phyloP scores from a whole-genome alignment of 2,329 filamentous ascomycete genomes.

The Fusarium devonianum region DNA sequence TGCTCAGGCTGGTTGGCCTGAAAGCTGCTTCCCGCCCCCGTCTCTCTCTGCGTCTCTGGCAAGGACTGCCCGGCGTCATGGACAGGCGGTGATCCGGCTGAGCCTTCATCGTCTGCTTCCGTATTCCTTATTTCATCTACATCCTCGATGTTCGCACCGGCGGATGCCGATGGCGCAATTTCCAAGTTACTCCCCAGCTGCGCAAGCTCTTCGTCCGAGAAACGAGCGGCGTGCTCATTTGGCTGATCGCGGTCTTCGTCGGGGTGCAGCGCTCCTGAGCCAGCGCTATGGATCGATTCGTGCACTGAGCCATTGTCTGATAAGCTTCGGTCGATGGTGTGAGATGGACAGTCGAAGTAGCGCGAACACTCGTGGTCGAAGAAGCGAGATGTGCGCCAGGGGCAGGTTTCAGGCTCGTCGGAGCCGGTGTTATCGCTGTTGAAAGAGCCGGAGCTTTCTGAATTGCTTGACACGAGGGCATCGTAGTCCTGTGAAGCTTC shows the following conservation, averaged over 20 bases:
- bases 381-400: slow-evolving; percentile 49
- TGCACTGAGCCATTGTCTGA: slow-evolving; percentile 38
- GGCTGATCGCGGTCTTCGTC: slow-evolving; percentile 13
- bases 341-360: slow-evolving; percentile 59
- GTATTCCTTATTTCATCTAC: slow-evolving; percentile 3
- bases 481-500: slow-evolving; percentile 25
- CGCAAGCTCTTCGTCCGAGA: slow-evolving; percentile 27
- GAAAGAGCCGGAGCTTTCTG: slow-evolving; percentile 49
- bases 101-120: background rate
- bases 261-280: slow-evolving; percentile 7
- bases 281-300: slow-evolving; percentile 24
- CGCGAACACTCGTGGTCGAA: slow-evolving; percentile 55
- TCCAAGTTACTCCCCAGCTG: slow-evolving; percentile 9
- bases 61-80: slow-evolving; percentile 9
- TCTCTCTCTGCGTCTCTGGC: slow-evolving; percentile 2
- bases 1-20: slow-evolving; percentile 2
- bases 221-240: slow-evolving; percentile 14
- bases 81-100: background rate
- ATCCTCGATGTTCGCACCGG: background rate
- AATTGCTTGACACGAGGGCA: slow-evolving; percentile 21
- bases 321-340: slow-evolving; percentile 50
- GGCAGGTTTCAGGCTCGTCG: slow-evolving; percentile 42
- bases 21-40: background rate
- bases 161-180: background rate
- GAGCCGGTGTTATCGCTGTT: slow-evolving; percentile 44